These are phyloP conservation scores for Cryptosporidium tyzzeri DNA, from an alignment of 169 alveolate species.

Conservation along the genomic window DNA sequence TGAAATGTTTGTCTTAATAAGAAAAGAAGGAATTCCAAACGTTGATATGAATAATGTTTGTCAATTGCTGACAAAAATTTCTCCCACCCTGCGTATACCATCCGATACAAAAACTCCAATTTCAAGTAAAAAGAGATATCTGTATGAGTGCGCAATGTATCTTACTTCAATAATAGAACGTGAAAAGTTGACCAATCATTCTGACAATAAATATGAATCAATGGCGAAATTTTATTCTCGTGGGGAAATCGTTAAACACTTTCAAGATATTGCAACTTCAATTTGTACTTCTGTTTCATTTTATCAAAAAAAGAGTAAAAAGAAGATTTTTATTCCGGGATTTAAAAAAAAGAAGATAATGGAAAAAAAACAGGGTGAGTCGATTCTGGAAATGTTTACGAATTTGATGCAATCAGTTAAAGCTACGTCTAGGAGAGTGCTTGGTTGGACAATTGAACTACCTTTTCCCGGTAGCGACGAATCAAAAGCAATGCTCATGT, in stretches of 20 bases:
- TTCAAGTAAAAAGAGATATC: conserved; percentile 8
- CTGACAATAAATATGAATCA: neutral
- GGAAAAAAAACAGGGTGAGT: conserved; percentile 46
- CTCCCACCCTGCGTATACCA: conserved; percentile 24
- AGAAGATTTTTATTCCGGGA: conserved; percentile 9
- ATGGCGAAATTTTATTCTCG: conserved; percentile 25
- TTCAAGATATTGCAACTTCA: conserved; percentile 23
- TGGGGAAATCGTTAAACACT: conserved; percentile 5
- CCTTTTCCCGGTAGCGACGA: conserved; percentile 75
- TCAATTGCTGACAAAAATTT: conserved; percentile 23
- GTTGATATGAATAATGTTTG: conserved; percentile 22
- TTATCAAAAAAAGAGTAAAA: conserved; percentile 15
- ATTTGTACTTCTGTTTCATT: conserved; percentile 43
- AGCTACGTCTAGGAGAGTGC: conserved; percentile 33
- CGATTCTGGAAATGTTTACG: conserved; percentile 51
- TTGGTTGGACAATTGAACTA: conserved; percentile 63
- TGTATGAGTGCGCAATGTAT: conserved; percentile 19
- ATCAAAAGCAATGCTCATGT: conserved; percentile 54
- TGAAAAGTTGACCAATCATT: neutral
- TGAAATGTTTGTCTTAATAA: conserved; percentile 40
- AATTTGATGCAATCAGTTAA: conserved; percentile 43
- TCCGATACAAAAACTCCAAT: neutral
- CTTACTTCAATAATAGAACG: conserved; percentile 54
- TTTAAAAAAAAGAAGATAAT: conserved; percentile 29
- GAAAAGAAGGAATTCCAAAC: conserved; percentile 57